Base-by-base conservation (phyloP, 768 basidiomycete species). In the Gloeostereum incarnatum region DNA sequence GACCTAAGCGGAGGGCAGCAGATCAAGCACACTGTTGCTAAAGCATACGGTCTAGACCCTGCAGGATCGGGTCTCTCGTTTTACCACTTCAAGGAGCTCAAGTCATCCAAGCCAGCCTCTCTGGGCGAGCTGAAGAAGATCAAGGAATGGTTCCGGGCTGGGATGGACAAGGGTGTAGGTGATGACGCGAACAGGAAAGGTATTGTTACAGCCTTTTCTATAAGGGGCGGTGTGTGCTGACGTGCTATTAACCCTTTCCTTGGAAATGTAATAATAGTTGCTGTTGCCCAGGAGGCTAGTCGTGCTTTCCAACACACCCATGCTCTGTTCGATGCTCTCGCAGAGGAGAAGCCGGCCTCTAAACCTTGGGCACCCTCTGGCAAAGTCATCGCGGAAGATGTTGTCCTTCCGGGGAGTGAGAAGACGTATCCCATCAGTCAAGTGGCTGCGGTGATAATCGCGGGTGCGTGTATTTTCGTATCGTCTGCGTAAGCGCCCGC, bases 1-100 rank as follows among this genome's bases (percentile, higher is more conserved):
- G 85, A 89, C 53, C 63, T 88, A 22, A 81, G 78, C 31, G 85
- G 86, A 4, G 86, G 87, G 1, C 86, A 88, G 60, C 62, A 69
- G 42, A 76, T 88, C 49, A 65, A 75, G 17, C 64, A 72, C 29
- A 65, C 63, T 23, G 54, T 87, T n/a, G 66, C 68, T 11, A 81
- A 81, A 53, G 73, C 81, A 10, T 89, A 87, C 50, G 65, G 57
- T 9, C 66, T 88, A 2, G 68, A 76, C 37, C 64, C 66, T 21
- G 49, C 53, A 9, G 74, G 69, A 1, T 46, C 65, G n/a, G 81
- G 82, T 4, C 50, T 75, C 22, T 56, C 60, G 24, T 89, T 89
- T 57, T 86, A 84, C 58, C 65, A 69, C 17, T 89, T 88, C 58
- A 68, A 71, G 45, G 69, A 70, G 48, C 66, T 77, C 22, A 63